Evolutionary conservation across 306 rosid genomes (phyloP), one percentile per base, ranked within the genome.

Genomic region (Cucurbita maxima): DNA sequence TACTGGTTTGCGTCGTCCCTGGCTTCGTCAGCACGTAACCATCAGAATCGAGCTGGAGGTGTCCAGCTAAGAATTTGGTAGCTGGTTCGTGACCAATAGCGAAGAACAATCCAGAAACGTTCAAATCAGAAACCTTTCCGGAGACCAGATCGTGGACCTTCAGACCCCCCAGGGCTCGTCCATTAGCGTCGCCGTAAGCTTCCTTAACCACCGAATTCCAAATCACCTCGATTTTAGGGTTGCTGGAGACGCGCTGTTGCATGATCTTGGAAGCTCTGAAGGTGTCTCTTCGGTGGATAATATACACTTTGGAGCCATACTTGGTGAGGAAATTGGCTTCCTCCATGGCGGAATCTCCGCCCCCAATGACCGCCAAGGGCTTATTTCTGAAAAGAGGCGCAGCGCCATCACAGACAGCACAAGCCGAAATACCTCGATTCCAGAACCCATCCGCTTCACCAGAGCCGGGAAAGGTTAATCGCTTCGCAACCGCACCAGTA

Each of bases 61-160:
- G 96, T 38, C 92, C 89, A 44, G 48, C 96, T 77, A 92, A 81
- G 54, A 92, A 92, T 83, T 90, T 90, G 5, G 91, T 92, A 0
- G 96, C 96, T 2, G 96, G 96, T 63, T 92, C 98, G 34, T 92
- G 98, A 40, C 98, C 98, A 36, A 92, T 90, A 4, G 96, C 98
- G 18, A 90, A 92, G 77, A 92, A 92, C 78, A 92, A 77, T 4
- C 96, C 98, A 0, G 82, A 80, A 1, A 92, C 96, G 84, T 79
- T 83, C 85, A 92, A 79, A 36, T 92, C 96, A 50, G 88, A 83
- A 19, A 82, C 86, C 58, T 83, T 82, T 5, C 87, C 82, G 0
- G 82, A 79, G 61, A 83, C 83, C 50, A 90, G 47, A 57, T 90
- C 81, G 82, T 87, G 82, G 72, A 92, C 82, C 78, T 84, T 92